Conservation (phyloP, 1,284 basidiomycete species). For the Neotropicomus parvogracilis region DNA sequence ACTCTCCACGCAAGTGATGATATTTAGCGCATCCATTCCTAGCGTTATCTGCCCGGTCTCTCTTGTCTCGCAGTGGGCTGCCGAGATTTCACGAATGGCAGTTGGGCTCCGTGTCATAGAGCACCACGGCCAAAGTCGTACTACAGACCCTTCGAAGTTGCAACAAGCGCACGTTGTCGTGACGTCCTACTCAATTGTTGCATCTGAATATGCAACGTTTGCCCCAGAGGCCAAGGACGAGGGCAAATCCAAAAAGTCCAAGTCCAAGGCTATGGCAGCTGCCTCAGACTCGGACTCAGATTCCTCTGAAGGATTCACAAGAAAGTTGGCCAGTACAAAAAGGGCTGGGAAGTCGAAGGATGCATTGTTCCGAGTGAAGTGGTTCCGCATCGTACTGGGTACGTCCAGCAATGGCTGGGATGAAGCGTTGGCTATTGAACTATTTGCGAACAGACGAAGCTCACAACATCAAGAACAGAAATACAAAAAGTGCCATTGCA, state of each 20-base stretch:
- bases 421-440: not conserved
- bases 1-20: conserved; percentile 1
- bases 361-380: conserved; percentile 78
- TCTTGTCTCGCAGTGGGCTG: conserved; percentile 89
- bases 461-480: conserved; percentile 94
- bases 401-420: conserved; percentile 12
- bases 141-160: conserved; percentile 60
- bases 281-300: conserved; percentile 40
- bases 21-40: conserved; percentile 17
- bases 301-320: conserved; percentile 30
- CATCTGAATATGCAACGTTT: conserved; percentile 66
- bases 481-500: conserved; percentile 77
- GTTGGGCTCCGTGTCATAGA: conserved; percentile 66
- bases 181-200: conserved; percentile 80
- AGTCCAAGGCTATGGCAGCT: conserved; percentile 28
- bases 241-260: conserved; percentile 39
- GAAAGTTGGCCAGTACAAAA: conserved; percentile 34
- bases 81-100: conserved; percentile 80
- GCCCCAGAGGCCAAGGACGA: conserved; percentile 49
- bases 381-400: conserved; percentile 88
- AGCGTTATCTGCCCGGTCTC: conserved; percentile 83
- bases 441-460: conserved; percentile 76
- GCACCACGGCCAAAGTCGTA: conserved; percentile 77
- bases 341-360: conserved; percentile 44
- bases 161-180: conserved; percentile 72